These are phyloP conservation scores for Dryas drummondii DNA, from an alignment of 306 rosid genomes.

Conservation along the genomic window DNA sequence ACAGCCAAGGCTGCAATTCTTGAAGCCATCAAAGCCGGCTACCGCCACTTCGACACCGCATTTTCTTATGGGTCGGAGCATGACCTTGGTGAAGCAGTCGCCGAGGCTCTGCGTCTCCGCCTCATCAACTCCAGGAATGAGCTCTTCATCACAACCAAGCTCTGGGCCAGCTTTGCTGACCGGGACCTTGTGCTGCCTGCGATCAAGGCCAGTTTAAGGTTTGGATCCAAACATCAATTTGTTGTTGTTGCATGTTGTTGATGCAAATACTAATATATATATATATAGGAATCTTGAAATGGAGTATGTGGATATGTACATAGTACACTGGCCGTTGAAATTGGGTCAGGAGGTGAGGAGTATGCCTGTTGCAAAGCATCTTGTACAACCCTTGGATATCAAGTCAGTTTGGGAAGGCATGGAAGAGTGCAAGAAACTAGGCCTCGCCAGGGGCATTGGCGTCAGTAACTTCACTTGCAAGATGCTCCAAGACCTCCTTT, in stretches of 20 bases:
- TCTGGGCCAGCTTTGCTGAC: slow-evolving; percentile 49
- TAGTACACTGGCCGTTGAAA: slow-evolving; percentile 34
- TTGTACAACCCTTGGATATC: slow-evolving; percentile 43
- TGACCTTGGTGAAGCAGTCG: slow-evolving; percentile 31
- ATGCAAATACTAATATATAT: slow-evolving; percentile 14
- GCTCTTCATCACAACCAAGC: slow-evolving; percentile 64
- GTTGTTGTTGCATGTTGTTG: too few species aligned
- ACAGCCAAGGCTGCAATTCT: slow-evolving; percentile 28
- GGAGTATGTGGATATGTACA: slow-evolving; percentile 38
- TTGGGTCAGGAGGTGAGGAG: slow-evolving; percentile 6
- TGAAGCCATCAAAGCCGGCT: slow-evolving; percentile 36
- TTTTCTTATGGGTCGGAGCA: slow-evolving; percentile 28
- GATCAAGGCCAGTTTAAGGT: slow-evolving; percentile 9
- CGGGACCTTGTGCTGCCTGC: slow-evolving; percentile 56
- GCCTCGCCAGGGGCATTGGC: slow-evolving; percentile 75
- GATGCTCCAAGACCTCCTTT: slow-evolving; percentile 53
- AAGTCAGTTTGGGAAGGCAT: slow-evolving; percentile 65
- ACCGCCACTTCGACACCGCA: slow-evolving; percentile 45
- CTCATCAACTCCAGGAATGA: slow-evolving; percentile 50
- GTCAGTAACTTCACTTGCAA: slow-evolving; percentile 66
- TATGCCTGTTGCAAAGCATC: slow-evolving; percentile 35
- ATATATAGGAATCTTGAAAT: slow-evolving; percentile 27
- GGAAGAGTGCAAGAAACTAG: slow-evolving; percentile 66
- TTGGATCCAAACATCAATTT: too few species aligned
- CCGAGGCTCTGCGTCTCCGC: slow-evolving; percentile 32